Conservation (phyloP, 2,329 filamentous ascomycete genomes). For the Ascosphaera aggregata region DNA sequence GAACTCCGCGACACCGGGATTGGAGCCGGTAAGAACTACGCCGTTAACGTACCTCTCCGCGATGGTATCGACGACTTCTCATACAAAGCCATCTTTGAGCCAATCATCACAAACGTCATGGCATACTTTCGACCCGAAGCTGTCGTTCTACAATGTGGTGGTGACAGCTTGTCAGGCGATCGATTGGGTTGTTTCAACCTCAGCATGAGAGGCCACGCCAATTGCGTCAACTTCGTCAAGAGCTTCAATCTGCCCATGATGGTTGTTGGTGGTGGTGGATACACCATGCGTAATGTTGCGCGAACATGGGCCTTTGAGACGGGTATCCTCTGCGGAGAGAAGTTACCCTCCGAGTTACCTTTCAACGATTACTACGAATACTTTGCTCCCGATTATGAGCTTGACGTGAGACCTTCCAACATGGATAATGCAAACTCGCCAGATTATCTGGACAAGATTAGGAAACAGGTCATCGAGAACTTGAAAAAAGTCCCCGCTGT, state of each 20-base stretch:
- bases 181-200: slow-evolving; percentile 46
- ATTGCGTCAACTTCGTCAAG: slow-evolving; percentile 46
- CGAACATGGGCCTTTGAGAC: slow-evolving; percentile 44
- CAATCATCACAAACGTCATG: slow-evolving; percentile 43
- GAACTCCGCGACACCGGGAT: slow-evolving; percentile 46
- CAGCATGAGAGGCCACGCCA: slow-evolving; percentile 46
- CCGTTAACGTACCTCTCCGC: slow-evolving; percentile 45
- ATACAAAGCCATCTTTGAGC: slow-evolving; percentile 46
- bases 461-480: slow-evolving; percentile 40
- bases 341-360: slow-evolving; percentile 61
- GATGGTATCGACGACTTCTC: slow-evolving; percentile 45
- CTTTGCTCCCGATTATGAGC: slow-evolving; percentile 45
- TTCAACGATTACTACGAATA: slow-evolving; percentile 94
- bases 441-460: slow-evolving; percentile 47
- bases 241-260: slow-evolving; percentile 41
- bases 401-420: slow-evolving; percentile 45
- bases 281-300: slow-evolving; percentile 42
- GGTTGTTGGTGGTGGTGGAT: slow-evolving; percentile 43
- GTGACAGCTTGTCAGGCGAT: slow-evolving; percentile 43
- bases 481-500: slow-evolving; percentile 37
- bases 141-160: slow-evolving; percentile 45
- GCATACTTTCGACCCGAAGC: slow-evolving; percentile 44
- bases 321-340: slow-evolving; percentile 61
- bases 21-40: slow-evolving; percentile 41
- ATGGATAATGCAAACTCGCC: slow-evolving; percentile 49